Evolutionary conservation across 2,329 filamentous ascomycete species (phyloP).

Genomic region (Cladosporium sp.): DNA sequence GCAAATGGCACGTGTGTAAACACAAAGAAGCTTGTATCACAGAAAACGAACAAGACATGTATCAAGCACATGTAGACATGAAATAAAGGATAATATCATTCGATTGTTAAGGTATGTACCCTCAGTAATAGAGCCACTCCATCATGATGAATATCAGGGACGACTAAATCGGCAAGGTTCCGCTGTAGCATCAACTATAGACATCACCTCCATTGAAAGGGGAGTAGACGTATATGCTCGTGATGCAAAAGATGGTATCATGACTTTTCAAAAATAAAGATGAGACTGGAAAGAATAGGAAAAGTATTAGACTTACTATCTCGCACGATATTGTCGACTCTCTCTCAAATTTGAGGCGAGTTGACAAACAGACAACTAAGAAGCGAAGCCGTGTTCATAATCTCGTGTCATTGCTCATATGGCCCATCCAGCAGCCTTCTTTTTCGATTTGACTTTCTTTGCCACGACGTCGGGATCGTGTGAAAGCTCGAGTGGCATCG

Average conservation of each 20-base stretch:
- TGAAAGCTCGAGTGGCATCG: conserved; percentile 28
- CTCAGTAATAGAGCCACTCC: conserved; percentile 5
- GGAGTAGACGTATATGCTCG: conserved; percentile 14
- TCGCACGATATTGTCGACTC: neutral
- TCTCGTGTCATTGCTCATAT: conserved; percentile 24
- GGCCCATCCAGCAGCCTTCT: conserved; percentile 35
- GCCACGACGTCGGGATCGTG: conserved; percentile 24
- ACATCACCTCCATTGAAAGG: conserved; percentile 12
- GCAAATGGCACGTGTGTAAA: too few relatives aligned
- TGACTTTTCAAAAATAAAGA: neutral
- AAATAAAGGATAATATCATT: neutral
- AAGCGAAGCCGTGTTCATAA: conserved; percentile 5
- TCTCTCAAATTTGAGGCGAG: neutral
- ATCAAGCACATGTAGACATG: neutral
- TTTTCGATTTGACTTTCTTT: conserved; percentile 31
- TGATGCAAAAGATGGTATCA: conserved; percentile 1
- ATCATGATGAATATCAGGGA: neutral
- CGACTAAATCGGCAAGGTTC: conserved; percentile 5
- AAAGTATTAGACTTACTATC: neutral
- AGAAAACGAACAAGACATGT: too few relatives aligned
- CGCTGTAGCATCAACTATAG: conserved; percentile 13
- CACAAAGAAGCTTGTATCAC: too few relatives aligned
- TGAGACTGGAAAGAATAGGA: neutral
- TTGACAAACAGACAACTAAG: neutral
- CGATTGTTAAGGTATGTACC: neutral